These are phyloP conservation scores for Penicillium thymicola DNA, from an alignment of 2,329 filamentous ascomycete genomes.

Conservation along the genomic window DNA sequence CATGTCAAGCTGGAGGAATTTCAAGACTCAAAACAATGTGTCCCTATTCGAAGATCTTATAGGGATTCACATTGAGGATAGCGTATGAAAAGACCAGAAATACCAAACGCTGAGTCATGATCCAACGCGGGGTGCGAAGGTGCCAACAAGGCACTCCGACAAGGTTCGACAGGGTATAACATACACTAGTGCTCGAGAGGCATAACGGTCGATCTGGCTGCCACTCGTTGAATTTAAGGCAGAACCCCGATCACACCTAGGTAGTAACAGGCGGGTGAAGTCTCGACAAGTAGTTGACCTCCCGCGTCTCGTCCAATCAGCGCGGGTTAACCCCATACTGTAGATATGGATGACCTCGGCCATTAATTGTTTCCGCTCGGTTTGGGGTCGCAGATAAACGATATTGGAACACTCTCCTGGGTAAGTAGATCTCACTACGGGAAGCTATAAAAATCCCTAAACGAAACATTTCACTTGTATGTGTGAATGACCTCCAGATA, in stretches of 20 bases:
- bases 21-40: background rate
- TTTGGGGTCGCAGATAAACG: background rate
- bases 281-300: background rate
- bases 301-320: background rate
- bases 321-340: background rate
- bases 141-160: background rate
- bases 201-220: fast-evolving
- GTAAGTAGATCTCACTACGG: background rate
- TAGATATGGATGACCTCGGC: background rate
- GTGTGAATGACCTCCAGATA: background rate
- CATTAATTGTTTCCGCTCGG: background rate
- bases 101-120: background rate
- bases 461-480: background rate
- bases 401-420: too few relatives aligned
- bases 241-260: background rate
- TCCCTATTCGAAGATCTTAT: background rate
- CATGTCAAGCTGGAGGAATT: background rate
- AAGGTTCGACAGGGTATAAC: background rate
- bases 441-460: background rate
- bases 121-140: background rate
- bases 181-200: background rate
- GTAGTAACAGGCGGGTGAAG: background rate
- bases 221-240: background rate
- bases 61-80: background rate
- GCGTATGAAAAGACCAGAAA: too few relatives aligned